Base-by-base conservation (phyloP, 2,329 filamentous ascomycete species). In the Trichoderma simmonsii region DNA sequence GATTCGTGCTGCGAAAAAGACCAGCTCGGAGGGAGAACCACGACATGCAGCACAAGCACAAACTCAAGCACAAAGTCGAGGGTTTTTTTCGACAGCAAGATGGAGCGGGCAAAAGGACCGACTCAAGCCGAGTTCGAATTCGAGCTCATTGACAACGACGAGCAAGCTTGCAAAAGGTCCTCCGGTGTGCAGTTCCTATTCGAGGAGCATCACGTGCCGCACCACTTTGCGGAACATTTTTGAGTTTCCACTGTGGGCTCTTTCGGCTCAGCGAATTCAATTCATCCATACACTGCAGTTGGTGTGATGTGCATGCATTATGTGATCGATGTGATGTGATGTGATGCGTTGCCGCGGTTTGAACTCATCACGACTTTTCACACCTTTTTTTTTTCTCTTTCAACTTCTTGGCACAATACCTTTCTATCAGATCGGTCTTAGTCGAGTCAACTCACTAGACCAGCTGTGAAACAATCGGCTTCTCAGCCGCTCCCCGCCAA, bases 41-140 rank as follows among this genome's bases (percentile, higher is more conserved):
- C 74, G 75, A 75, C 75, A 76, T 76, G 70, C 74, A 68, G 73
- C 63, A 39, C 59, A 63, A 24, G 34, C 61, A 34, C 59, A 63
- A 56, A 34, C 59, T 63, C 36, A 71, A 24, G 39, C 61, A 39
- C 60, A 64, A 43, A 36, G 43, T 63, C 26, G 26, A 43, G 59
- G 21, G 36, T 63, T 70, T 70, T 70, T 63, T 43, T 39, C 21
- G 30, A 54, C 57, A 30, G 43, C 30, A 26, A 60, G 57, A 56
- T n/a, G 43, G 28, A 63, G 48, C 60, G 43, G 43, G 43, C 43
- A 71, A 71, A 34, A 65, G 69, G 69, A 71, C 70, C 70, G 70
- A 71, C 63, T 66, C 56, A 64, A 71, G 63, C 70, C 70, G 70
- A 60, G 62, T 51, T 65, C 51, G 18, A 21, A 15, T 60, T 69